Evolutionary conservation across 75 land plant species (phyloP).

Genomic region (Cupressus sempervirens): DNA sequence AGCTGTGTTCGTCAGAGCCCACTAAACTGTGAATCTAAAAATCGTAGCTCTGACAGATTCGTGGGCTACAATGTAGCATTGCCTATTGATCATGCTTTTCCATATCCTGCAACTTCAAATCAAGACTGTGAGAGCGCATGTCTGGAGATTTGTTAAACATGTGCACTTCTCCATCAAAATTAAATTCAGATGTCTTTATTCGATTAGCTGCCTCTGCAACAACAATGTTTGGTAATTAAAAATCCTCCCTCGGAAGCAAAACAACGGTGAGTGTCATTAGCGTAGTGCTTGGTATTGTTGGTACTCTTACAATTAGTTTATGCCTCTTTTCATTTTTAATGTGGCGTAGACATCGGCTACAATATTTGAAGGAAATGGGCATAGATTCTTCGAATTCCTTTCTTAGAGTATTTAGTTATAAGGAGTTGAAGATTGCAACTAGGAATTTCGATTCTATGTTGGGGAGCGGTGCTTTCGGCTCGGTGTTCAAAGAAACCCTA

Average conservation of each 20-base stretch:
- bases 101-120: too few relatives aligned
- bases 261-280: not conserved
- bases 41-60: too few relatives aligned
- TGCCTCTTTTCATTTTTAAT: not conserved
- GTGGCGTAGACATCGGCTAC: not conserved
- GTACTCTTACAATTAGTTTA: not conserved
- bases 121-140: not conserved
- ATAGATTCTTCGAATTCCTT: not conserved
- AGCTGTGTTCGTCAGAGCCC: too few relatives aligned
- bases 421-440: conserved; percentile 21
- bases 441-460: not conserved
- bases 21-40: too few relatives aligned
- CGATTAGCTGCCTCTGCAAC: too few relatives aligned
- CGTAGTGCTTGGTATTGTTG: not conserved
- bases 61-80: too few relatives aligned
- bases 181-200: too few relatives aligned
- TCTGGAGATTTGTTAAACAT: not conserved
- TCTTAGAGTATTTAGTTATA: conserved; percentile 17
- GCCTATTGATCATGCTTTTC: too few relatives aligned
- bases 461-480: too few relatives aligned
- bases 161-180: too few relatives aligned
- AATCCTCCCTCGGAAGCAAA: not conserved
- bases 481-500: too few relatives aligned
- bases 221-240: not conserved
- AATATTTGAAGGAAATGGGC: not conserved